A percentile compares a stretch with the other conserved stretches of the same genome.
These are phyloP conservation scores for Naganishia friedmannii DNA, from an alignment of 768 basidiomycete species.

Conservation along the genomic window DNA sequence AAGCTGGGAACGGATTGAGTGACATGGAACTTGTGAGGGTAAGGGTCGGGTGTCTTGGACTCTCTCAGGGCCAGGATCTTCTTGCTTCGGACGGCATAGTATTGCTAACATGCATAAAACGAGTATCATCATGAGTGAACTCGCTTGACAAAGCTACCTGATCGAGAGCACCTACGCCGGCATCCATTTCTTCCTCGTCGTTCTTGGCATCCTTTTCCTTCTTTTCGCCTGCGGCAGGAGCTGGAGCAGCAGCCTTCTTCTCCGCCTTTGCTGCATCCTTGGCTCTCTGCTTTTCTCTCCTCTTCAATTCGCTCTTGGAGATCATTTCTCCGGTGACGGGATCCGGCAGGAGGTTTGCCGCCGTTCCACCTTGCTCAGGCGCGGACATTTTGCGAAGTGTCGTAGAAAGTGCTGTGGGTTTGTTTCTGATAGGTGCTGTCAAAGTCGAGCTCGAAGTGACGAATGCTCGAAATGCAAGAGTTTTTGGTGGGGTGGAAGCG, in stretches of 20 bases:
- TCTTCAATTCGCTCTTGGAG: constrained; percentile 98
- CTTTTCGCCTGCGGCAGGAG: constrained; percentile 37
- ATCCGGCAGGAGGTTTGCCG: constrained; percentile 53
- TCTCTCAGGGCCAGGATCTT: constrained; percentile 80
- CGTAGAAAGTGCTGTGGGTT: background rate
- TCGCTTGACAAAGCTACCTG: background rate
- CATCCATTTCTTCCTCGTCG: constrained; percentile 80
- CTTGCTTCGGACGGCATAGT: constrained; percentile 87
- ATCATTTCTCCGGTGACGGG: constrained; percentile 88
- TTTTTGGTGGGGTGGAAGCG: constrained; percentile 1
- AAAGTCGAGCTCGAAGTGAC: constrained; percentile 25
- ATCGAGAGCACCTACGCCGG: constrained; percentile 65
- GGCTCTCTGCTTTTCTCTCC: constrained; percentile 77
- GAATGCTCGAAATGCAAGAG: constrained; percentile 10
- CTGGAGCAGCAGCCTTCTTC: constrained; percentile 58
- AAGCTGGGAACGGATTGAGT: constrained; percentile 69
- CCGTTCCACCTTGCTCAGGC: constrained; percentile 33
- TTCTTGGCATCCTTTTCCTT: constrained; percentile 48
- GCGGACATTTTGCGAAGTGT: constrained; percentile 47
- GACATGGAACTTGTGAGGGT: constrained; percentile 99
- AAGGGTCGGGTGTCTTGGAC: constrained; percentile 84
- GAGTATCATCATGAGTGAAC: constrained; percentile 1
- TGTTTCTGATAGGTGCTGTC: background rate
- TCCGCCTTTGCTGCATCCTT: constrained; percentile 71
- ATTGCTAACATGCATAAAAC: constrained; percentile 65